Conservation (phyloP, 176 grass and related monocot genomes). For the Dendrocalamus sinicus region DNA sequence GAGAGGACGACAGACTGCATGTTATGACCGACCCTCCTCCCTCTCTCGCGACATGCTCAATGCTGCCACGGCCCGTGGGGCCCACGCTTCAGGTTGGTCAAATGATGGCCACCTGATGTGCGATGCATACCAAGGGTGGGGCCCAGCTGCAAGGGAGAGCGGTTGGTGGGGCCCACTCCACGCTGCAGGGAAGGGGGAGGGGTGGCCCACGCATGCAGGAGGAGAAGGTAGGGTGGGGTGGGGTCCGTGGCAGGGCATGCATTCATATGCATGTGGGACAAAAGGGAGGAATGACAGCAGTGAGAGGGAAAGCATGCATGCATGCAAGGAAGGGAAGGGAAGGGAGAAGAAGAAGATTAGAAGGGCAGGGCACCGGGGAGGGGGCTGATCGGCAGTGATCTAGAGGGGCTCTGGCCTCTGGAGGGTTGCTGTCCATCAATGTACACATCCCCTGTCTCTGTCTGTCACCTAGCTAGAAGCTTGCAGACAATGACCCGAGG, state of each 20-base stretch:
- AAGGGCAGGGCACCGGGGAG: no score
- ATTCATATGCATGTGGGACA: constrained; percentile 49
- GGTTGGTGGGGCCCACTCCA: neutral
- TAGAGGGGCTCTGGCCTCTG: no score
- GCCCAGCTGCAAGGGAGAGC: neutral
- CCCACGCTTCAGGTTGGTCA: neutral
- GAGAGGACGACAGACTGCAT: neutral
- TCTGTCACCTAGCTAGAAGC: neutral
- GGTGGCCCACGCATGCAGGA: neutral
- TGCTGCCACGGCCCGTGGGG: constrained; percentile 32
- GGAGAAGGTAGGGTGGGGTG: neutral
- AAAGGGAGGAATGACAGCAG: constrained; percentile 32
- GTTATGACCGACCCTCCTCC: neutral
- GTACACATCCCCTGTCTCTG: neutral
- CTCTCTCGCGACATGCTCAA: constrained; percentile 27
- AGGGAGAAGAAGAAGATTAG: neutral
- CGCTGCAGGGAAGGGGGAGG: neutral
- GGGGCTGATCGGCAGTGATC: no score
- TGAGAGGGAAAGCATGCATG: neutral
- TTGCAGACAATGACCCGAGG: no score
- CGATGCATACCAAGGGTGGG: neutral
- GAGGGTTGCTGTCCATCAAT: neutral
- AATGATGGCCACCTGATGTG: neutral
- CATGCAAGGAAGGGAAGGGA: neutral
- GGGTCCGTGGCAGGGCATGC: neutral